Percentiles rank a stretch among this genome's conserved stretches.
These are phyloP conservation scores for Coemansia sp. DNA, from an alignment of 192 early-diverging fungal species.

Conservation along the genomic window DNA sequence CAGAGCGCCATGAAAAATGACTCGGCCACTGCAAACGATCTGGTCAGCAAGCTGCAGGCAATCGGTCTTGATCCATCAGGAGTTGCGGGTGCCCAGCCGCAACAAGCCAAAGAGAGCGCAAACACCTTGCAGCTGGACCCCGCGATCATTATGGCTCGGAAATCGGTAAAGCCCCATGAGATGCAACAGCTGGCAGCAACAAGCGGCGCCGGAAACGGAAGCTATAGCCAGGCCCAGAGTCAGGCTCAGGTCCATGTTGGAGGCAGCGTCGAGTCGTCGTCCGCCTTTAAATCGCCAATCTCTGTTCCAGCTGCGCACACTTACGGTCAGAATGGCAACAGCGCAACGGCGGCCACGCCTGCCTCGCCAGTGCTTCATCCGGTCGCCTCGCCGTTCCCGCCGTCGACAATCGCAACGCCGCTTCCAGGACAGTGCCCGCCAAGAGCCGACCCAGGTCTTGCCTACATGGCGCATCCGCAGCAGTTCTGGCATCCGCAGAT, in stretches of 20 bases:
- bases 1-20: conserved; percentile 4
- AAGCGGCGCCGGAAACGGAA: not conserved
- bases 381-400: conserved; percentile 43
- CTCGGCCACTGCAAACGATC: conserved; percentile 5
- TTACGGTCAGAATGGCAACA: conserved; percentile 4
- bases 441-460: not conserved
- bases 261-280: conserved; percentile 1
- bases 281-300: conserved; percentile 35
- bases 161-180: conserved; percentile 35
- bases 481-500: conserved; percentile 34
- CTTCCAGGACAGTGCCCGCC: conserved; percentile 32
- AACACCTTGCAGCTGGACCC: conserved; percentile 22
- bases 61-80: conserved; percentile 31
- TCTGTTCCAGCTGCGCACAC: conserved; percentile 18
- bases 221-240: not conserved
- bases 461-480: conserved; percentile 17
- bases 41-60: conserved; percentile 47
- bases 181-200: conserved; percentile 5
- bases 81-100: conserved; percentile 1
- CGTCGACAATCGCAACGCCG: conserved; percentile 47
- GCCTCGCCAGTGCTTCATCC: conserved; percentile 40
- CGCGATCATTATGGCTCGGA: conserved; percentile 45
- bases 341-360: conserved; percentile 13
- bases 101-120: conserved; percentile 9
- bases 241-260: not conserved